These are phyloP conservation scores for Rhodotorula toruloides DNA, from an alignment of 768 basidiomycete genomes.

Conservation along the genomic window DNA sequence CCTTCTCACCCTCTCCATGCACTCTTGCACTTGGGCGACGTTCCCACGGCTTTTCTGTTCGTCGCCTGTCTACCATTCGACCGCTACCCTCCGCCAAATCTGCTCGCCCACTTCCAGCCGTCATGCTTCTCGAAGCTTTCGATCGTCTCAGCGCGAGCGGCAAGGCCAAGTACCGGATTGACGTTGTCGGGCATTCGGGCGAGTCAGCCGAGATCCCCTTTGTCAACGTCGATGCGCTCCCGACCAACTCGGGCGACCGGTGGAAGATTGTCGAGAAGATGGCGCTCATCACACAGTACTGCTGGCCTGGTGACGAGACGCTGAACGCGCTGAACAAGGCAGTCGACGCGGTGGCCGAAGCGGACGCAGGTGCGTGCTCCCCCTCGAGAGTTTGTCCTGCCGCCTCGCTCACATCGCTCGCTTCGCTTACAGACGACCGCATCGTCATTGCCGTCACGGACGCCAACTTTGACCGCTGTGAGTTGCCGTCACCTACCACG, in stretches of 20 bases:
- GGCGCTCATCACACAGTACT: conserved; percentile 28
- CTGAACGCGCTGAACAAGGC: conserved; percentile 14
- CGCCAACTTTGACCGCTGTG: conserved; percentile 23
- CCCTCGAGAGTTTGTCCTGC: neutral
- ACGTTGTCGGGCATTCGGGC: conserved; percentile 24
- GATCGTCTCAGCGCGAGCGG: conserved; percentile 11
- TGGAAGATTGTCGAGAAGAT: conserved; percentile 23
- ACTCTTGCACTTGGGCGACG: neutral
- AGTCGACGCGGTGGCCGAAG: neutral
- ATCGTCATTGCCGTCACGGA: conserved; percentile 25
- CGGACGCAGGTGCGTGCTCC: neutral
- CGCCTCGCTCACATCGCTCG: neutral
- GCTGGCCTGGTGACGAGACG: conserved; percentile 25
- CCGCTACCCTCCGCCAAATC: neutral
- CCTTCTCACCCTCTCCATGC: neutral
- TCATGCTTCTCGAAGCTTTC: conserved; percentile 32
- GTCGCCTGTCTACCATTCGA: neutral
- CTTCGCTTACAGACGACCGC: conserved; percentile 18
- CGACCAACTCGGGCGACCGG: conserved; percentile 11
- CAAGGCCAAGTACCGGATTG: conserved; percentile 20
- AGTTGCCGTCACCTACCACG: no score
- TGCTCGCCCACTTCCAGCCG: conserved; percentile 4
- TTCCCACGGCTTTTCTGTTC: neutral
- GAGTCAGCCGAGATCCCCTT: conserved; percentile 29
- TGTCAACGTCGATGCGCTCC: neutral